These are phyloP conservation scores for Solanum sparsipilum DNA, from an alignment of 257 asterid species.

Conservation along the genomic window DNA sequence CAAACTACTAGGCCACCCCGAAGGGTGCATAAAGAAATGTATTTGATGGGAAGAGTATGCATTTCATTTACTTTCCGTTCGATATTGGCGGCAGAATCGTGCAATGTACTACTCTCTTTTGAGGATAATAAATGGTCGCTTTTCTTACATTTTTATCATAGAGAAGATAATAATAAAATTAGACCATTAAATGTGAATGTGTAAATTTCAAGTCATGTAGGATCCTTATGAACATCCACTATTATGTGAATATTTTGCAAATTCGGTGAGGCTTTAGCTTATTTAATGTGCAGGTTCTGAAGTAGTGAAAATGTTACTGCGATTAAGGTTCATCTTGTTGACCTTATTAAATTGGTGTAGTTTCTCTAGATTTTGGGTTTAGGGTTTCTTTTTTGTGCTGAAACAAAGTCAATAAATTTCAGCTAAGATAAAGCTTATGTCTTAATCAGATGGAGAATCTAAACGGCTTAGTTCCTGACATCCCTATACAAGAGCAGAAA, in stretches of 20 bases:
- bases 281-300: background rate
- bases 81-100: background rate
- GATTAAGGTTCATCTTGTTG: background rate
- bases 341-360: background rate
- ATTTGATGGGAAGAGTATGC: background rate
- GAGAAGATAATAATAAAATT: background rate
- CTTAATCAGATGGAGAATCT: background rate
- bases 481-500: slow-evolving; percentile 1
- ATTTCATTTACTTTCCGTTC: background rate
- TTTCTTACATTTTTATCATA: background rate
- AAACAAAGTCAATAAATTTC: background rate
- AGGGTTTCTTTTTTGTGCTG: background rate
- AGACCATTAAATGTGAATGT: background rate
- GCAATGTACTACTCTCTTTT: background rate
- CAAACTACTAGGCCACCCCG: no score
- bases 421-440: background rate
- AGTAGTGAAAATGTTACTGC: background rate
- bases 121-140: background rate
- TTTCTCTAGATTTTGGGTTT: background rate
- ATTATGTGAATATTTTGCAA: background rate
- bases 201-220: background rate
- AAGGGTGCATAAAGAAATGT: background rate
- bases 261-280: background rate
- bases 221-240: background rate
- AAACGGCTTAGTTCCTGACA: background rate